phyloP scores from a whole-genome alignment of 2,329 filamentous ascomycete species.

The Hypocrella siamensis region DNA sequence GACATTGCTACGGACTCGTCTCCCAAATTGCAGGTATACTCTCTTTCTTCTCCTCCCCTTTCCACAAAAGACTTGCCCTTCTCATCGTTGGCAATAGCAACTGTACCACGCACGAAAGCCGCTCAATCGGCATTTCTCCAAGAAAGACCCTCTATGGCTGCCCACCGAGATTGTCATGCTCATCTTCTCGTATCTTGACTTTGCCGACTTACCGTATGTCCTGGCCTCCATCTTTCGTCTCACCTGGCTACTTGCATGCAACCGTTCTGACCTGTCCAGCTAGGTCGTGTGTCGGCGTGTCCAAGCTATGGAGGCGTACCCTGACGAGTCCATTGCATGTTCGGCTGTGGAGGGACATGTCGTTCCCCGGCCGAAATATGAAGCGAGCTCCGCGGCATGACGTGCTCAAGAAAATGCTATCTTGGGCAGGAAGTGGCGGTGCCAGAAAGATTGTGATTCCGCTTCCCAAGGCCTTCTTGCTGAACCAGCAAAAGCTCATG shows the following conservation, averaged over 20 bases:
- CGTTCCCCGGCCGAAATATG: constrained; percentile 10
- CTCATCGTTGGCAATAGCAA: constrained; percentile 11
- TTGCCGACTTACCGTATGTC: constrained; percentile 15
- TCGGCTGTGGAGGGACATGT: constrained; percentile 15
- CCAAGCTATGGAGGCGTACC: constrained; percentile 15
- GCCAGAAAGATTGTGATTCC: constrained; percentile 13
- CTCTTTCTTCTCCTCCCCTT: constrained; percentile 1
- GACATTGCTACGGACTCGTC: constrained; percentile 11
- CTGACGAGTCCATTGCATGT: constrained; percentile 13
- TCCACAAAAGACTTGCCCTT: not conserved
- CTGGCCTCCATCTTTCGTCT: not conserved
- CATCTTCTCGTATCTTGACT: constrained; percentile 18
- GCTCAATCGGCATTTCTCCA: constrained; percentile 16
- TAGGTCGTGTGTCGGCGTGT: constrained; percentile 17
- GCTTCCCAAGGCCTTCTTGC: constrained; percentile 10
- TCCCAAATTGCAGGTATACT: constrained; percentile 20
- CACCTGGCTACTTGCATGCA: not conserved
- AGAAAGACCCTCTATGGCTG: constrained; percentile 18
- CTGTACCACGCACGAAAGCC: constrained; percentile 18
- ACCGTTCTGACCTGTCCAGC: constrained; percentile 1
- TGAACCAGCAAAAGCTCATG: constrained; percentile 14
- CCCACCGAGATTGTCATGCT: constrained; percentile 20
- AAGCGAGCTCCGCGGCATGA: constrained; percentile 10
- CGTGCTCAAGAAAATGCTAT: constrained; percentile 13
- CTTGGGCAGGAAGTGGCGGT: constrained; percentile 14